A percentile compares a stretch with the other conserved stretches of the same genome.
phyloP scores from a whole-genome alignment of 2,329 filamentous ascomycete species.

The Exophiala phaeomuriformis region DNA sequence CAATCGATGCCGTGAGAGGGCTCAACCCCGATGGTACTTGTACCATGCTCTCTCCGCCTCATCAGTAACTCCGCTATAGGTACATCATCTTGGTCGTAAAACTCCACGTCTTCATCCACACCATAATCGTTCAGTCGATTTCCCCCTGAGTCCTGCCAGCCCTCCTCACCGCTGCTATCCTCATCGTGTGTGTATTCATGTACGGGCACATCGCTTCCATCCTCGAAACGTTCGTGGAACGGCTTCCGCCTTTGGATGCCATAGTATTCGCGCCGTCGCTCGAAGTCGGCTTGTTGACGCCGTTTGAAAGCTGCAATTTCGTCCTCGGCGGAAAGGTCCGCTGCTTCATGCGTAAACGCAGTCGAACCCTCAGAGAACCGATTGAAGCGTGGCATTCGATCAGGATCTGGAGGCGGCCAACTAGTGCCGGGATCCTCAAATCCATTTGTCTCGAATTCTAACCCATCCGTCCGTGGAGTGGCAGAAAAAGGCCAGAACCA shows the following conservation, averaged over 20 bases:
- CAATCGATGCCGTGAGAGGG: background rate
- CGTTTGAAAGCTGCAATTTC: conserved; percentile 48
- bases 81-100: conserved; percentile 56
- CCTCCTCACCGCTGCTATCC: conserved; percentile 48
- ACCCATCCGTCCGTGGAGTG: conserved; percentile 44
- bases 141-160: conserved; percentile 57
- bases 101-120: conserved; percentile 57
- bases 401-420: conserved; percentile 46
- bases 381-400: conserved; percentile 39
- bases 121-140: conserved; percentile 57
- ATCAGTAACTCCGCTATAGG: conserved; percentile 52
- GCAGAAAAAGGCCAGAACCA: conserved; percentile 57
- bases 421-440: conserved; percentile 46
- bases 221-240: conserved; percentile 36
- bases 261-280: conserved; percentile 35
- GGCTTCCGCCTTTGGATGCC: conserved; percentile 35
- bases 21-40: background rate
- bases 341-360: conserved; percentile 28
- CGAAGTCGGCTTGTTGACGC: conserved; percentile 48
- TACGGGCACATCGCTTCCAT: conserved; percentile 18
- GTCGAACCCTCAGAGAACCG: conserved; percentile 17
- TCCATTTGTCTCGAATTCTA: conserved; percentile 51
- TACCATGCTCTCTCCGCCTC: conserved; percentile 29
- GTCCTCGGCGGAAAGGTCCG: conserved; percentile 32
- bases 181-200: conserved; percentile 24